Percentiles rank a stretch among this genome's conserved stretches.
These are phyloP conservation scores for Aspergillus fischeri DNA, from an alignment of 2,329 filamentous ascomycete genomes.

Conservation along the genomic window DNA sequence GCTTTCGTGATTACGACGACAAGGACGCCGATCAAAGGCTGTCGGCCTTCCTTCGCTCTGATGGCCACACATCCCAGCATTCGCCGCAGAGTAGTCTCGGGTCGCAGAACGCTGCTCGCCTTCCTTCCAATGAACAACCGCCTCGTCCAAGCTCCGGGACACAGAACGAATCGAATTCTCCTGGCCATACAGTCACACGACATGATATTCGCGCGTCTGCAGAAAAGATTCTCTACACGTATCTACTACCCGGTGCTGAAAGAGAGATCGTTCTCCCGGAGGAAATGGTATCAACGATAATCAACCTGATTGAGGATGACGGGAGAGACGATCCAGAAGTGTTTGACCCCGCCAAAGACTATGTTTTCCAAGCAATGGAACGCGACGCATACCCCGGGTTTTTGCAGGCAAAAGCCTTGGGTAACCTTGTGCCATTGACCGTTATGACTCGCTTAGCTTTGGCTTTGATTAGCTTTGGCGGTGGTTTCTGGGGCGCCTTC, in stretches of 20 bases:
- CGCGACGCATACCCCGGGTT: conserved; percentile 98
- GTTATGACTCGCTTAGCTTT: conserved; percentile 81
- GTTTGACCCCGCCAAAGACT: conserved; percentile 96
- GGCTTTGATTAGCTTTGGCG: conserved; percentile 82
- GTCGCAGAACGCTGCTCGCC: conserved; percentile 43
- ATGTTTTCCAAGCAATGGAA: conserved; percentile 99
- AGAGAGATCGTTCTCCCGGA: conserved; percentile 92
- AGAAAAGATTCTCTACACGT: conserved; percentile 98
- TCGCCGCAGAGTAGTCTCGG: conserved; percentile 53
- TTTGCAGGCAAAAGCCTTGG: conserved; percentile 87
- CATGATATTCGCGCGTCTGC: conserved; percentile 89
- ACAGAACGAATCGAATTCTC: conserved; percentile 74
- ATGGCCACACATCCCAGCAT: conserved; percentile 44
- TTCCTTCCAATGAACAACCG: conserved; percentile 43
- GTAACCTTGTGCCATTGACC: conserved; percentile 89
- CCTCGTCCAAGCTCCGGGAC: conserved; percentile 57
- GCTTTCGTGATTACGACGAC: conserved; percentile 62
- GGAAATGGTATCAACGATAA: conserved; percentile 80
- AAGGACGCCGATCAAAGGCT: conserved; percentile 82
- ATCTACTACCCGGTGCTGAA: conserved; percentile 89
- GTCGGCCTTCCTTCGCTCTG: conserved; percentile 76
- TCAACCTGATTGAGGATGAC: conserved; percentile 80
- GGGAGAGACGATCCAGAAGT: conserved; percentile 94
- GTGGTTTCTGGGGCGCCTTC: conserved; percentile 89
- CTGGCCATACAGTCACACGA: conserved; percentile 76